These are phyloP conservation scores for Radiomyces spectabilis DNA, from an alignment of 192 early-diverging fungal species.

Conservation along the genomic window DNA sequence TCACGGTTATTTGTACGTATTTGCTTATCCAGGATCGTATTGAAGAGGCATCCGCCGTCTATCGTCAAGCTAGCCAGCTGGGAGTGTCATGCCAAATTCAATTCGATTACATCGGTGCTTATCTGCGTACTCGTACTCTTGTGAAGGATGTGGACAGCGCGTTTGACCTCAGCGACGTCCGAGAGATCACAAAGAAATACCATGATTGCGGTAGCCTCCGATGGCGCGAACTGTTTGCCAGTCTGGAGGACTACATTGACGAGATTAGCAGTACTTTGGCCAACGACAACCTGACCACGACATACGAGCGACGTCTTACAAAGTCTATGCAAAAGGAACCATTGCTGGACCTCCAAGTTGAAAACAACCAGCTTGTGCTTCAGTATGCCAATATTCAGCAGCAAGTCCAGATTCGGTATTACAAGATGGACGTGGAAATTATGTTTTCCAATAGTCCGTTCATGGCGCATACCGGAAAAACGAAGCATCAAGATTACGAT, in stretches of 20 bases:
- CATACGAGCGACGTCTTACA: too few relatives aligned
- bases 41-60: constrained; percentile 20
- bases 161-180: constrained; percentile 11
- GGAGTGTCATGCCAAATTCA: too few relatives aligned
- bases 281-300: too few relatives aligned
- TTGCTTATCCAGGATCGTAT: constrained; percentile 39
- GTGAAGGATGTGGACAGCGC: constrained; percentile 3
- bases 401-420: constrained; percentile 31
- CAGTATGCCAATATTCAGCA: constrained; percentile 25
- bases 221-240: constrained; percentile 33
- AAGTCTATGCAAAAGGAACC: constrained; percentile 18
- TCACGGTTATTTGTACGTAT: constrained; percentile 30
- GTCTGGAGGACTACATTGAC: constrained; percentile 29
- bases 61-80: background rate
- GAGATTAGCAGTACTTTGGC: too few relatives aligned
- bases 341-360: constrained; percentile 32
- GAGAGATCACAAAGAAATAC: constrained; percentile 23
- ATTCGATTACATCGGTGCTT: constrained; percentile 36
- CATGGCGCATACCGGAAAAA: constrained; percentile 2
- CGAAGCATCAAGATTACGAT: constrained; percentile 9
- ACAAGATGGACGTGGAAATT: constrained; percentile 38
- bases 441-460: constrained; percentile 42
- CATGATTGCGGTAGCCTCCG: constrained; percentile 27
- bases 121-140: constrained; percentile 33
- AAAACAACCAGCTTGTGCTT: constrained; percentile 24